Evolutionary conservation across 345 rosid species (phyloP).

Genomic region (Brassica cretica): DNA sequence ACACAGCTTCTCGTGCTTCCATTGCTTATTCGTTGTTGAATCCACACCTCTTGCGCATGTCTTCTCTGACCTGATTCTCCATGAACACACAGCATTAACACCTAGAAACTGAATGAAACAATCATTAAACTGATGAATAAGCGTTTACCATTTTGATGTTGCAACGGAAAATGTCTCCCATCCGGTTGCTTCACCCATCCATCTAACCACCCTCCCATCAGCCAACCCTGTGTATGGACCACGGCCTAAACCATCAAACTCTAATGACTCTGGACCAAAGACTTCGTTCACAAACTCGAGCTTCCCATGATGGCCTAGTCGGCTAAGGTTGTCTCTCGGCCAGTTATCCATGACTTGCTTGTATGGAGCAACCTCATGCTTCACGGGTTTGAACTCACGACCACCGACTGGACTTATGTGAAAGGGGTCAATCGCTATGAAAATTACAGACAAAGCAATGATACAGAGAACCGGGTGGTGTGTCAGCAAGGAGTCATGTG

Average conservation of each 20-base stretch:
- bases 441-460: conserved; percentile 54
- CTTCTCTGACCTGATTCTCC: conserved; percentile 91
- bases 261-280: conserved; percentile 91
- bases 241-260: conserved; percentile 71
- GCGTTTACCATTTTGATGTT: conserved; percentile 66
- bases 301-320: conserved; percentile 59
- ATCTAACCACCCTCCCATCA: conserved; percentile 85
- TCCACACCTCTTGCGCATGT: conserved; percentile 71
- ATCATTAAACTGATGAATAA: conserved; percentile 9
- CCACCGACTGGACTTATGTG: conserved; percentile 74
- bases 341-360: conserved; percentile 75
- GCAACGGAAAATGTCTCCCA: conserved; percentile 91
- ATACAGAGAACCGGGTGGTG: conserved; percentile 55
- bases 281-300: conserved; percentile 74
- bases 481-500: conserved; percentile 43
- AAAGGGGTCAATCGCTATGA: conserved; percentile 68
- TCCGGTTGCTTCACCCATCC: conserved; percentile 85
- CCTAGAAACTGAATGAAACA: no score
- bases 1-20: conserved; percentile 84
- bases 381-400: conserved; percentile 76
- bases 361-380: conserved; percentile 85
- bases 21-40: conserved; percentile 85
- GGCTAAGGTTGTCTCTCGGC: conserved; percentile 79
- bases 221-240: conserved; percentile 96
- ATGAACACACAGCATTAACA: conserved; percentile 19